Base-by-base conservation (phyloP, 1,284 basidiomycete genomes). In the Lentinus polychrous region DNA sequence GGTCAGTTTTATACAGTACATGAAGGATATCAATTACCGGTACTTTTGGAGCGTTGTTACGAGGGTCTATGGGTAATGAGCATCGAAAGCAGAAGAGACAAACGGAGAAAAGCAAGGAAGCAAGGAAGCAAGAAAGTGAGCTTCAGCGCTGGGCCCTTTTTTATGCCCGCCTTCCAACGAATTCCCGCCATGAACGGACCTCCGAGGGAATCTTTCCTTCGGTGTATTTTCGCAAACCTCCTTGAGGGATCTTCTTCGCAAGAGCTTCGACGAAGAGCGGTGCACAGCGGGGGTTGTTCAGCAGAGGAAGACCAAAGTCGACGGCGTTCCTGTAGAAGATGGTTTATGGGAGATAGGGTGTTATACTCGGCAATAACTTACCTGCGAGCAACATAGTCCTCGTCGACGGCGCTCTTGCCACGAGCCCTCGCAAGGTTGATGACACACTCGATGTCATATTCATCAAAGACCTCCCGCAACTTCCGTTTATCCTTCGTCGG, bases 401-500 rank as follows among this genome's bases (percentile, higher is more conserved):
- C 92, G 66, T 99, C 95, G 17, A 84, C 74, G 22, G 85, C 82
- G 57, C 85, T 82, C 44, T 73, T 74, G 24, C 87, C 95, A 12
- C 94, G 82, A 53, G 81, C 73, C 61, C 86, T 83, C 15, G 95
- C 88, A 43, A 99, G 77, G 72, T 99, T 98, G 70, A 99, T 84
- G 40, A 99, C 95, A 51, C 86, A 89, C 62, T 94, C 88, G 62
- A 99, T 96, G 60, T 98, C 91, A 66, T 90, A 88, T 67, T 96
- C 91, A 66, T 97, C 93, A 58, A 91, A 90, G 17, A 90, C 90
- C 66, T 95, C 89, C 31, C 92, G 84, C 31, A 98, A 76, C 69
- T 93, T 94, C 51, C 95, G 79, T 77, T 99, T 99, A 72, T 99
- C 96, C 63, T 91, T 89, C 52, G 90, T 88, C 8, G 96, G 96